Evolutionary conservation across 441 rosid species (phyloP), one percentile per base, ranked within the genome.

Genomic region (Pelargonium australe): DNA sequence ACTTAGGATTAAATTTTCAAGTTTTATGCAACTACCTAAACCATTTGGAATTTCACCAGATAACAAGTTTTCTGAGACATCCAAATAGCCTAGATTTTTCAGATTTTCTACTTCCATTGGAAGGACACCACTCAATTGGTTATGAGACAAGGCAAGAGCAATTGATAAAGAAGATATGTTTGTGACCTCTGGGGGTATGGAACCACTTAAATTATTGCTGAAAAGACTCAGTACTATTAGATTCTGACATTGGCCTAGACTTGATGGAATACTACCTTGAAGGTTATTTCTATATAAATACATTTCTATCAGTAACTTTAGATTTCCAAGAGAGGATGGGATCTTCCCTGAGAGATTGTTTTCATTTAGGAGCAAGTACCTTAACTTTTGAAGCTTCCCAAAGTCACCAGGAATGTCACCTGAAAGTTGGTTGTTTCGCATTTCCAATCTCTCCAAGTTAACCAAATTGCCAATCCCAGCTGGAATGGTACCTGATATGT

Each of bases 1-100:
- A 6, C 63, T 51, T 12, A 82, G 6, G 7, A 28, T 12, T 10
- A 79, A 68, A 2, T 7, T 0, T 49, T 71, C 75, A 60, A 82
- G 51, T 0, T 14, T 28, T 1, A 13, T 3, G 41, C 83, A 77
- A 13, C 49, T 16, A 5, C 73, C 73, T 12, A 76, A 25, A 1
- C 43, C 68, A 51, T 19, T 45, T 0, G 78, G 84, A 69, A 81
- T 76, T 13, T n/a, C 47, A 14, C 81, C 73, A 0, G 76, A 68
- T 4, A 78, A 43, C n/a, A 9, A 28, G 62, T 81, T 81, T 1
- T 69, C 10, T 0, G 72, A 68, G 5, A 71, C 11, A 71, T 64
- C 64, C 12, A 72, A 14, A 0, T 2, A 0, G 0, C 4, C 65
- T 2, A 74, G 19, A 40, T 62, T 68, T 65, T 45, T 67, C 28